Evolutionary conservation across 345 rosid species (phyloP), one percentile per base, ranked within the genome.

Genomic region (Eutrema heterophyllum): DNA sequence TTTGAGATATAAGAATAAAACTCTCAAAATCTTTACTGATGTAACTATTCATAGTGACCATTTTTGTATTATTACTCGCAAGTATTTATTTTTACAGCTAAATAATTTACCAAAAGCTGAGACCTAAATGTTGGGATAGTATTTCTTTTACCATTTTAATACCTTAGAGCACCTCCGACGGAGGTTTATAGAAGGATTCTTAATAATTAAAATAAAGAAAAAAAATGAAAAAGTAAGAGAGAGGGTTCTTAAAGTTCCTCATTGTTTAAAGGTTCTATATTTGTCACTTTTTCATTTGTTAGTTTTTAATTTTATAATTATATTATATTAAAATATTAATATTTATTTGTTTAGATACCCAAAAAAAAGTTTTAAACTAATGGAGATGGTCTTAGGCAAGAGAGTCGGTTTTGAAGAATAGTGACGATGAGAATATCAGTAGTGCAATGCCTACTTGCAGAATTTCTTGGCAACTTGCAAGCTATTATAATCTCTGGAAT

Each of bases 391-490:
- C n/a, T n/a, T 74, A 49, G 55, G 71, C 45, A 11, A 15, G 8
- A 50, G 71, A 35, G 50, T 54, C 33, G 32, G 29, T 3, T 24
- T 21, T 51, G 5, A 55, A 63, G 40, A 59, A 67, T 62, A 64
- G 71, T 74, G 71, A 70, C 66, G 73, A 29, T 33, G 41, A 27
- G 64, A 59, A 71, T 77, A 67, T 77, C 74, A 66, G 29, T 59
- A 80, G 71, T 80, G 76, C 66, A 61, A 70, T 66, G 74, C 9
- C 81, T 67, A 83, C 52, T 68, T 65, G 85, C 73, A 74, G 62
- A 70, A 79, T 79, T 76, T 80, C 27, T 50, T 59, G 43, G 65
- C 97, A 82, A 88, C 84, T 91, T 87, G 89, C 84, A 74, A 63
- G 60, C 73, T 66, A 69, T 68, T 27, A 69, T 68, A 16, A 71